A percentile compares a stretch with the other conserved stretches of the same genome.
phyloP scores from a whole-genome alignment of 2,329 filamentous ascomycete species.

The Xylaria sp. region DNA sequence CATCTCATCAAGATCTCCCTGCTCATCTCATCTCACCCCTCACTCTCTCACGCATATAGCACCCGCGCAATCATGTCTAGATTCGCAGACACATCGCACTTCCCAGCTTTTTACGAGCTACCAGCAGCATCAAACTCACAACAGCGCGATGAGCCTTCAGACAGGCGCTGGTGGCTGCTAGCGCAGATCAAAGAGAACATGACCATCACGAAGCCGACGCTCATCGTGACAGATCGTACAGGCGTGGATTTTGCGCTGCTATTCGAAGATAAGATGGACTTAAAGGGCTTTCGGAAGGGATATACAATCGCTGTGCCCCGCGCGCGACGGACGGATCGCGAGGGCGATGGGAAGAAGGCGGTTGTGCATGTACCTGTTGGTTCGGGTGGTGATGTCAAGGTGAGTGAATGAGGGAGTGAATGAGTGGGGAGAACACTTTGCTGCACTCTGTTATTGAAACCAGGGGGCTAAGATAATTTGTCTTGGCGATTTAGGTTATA shows the following conservation, averaged over 20 bases:
- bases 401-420: constrained; percentile 19
- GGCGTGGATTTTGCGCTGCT: constrained; percentile 58
- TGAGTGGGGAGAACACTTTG: background rate
- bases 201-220: constrained; percentile 61
- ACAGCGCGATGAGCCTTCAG: constrained; percentile 1
- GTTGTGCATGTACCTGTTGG: constrained; percentile 53
- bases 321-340: constrained; percentile 51
- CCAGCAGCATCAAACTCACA: constrained; percentile 19
- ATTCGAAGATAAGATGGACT: constrained; percentile 55
- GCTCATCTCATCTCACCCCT: constrained; percentile 6
- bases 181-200: constrained; percentile 51
- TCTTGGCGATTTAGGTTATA: constrained; percentile 36
- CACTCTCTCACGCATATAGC: background rate
- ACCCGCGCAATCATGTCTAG: constrained; percentile 16
- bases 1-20: background rate
- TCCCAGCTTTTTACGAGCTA: constrained; percentile 40
- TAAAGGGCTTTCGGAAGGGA: constrained; percentile 53
- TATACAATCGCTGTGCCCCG: constrained; percentile 53
- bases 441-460: background rate
- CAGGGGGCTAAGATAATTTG: background rate
- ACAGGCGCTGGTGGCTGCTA: constrained; percentile 47
- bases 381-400: constrained; percentile 50
- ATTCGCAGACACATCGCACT: constrained; percentile 19
- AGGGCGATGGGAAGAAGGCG: constrained; percentile 53
- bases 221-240: constrained; percentile 56